Base-by-base conservation (phyloP, 768 basidiomycete species). In the Podaxis rugospora region DNA sequence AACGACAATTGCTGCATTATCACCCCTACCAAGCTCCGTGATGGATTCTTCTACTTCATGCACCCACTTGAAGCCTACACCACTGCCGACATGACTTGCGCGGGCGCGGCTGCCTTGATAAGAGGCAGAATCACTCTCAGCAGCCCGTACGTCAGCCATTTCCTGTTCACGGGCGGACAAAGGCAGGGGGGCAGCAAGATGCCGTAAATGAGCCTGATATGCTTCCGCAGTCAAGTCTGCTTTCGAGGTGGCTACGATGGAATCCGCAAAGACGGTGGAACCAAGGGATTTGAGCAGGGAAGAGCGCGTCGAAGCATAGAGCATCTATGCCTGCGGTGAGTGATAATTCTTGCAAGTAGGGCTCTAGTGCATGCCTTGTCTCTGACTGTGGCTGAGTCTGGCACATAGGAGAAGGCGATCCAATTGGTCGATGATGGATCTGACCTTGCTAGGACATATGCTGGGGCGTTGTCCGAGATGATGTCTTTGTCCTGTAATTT, bases 121-220 rank as follows among this genome's bases (percentile, higher is more conserved):
- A 0, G 71, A 70, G 51, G 73, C 74, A 40, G 76, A 70, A 13
- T 68, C 69, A 54, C 77, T 81, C 70, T 96, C 95, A 2, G 92
- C 91, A 0, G 85, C 83, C 51, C 82, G 84, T 62, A 96, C 80
- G 57, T 88, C 86, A 0, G 82, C 88, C 63, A 96, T 80, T 70
- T 95, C 94, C 62, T 86, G 82, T 72, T 98, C 95, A 35, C 88
- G 82, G 0, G 84, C 82, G 40, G 88, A 93, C 66, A 97, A 78
- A 1, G 95, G 96, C 63, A 91, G 82, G 1, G 93, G 90, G 0
- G 93, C 90, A 35, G 83, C 76, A 52, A 83, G 71, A 68, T 93
- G 90, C 14, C 78, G 82, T 61, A 83, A 78, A 68, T 96, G 93
- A 35, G 85, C 81, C 21, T 82, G 80, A 66, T 96, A 95, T 0